Evolutionary conservation across 257 asterid species (phyloP).

Genomic region (Gentiana macrophylla): DNA sequence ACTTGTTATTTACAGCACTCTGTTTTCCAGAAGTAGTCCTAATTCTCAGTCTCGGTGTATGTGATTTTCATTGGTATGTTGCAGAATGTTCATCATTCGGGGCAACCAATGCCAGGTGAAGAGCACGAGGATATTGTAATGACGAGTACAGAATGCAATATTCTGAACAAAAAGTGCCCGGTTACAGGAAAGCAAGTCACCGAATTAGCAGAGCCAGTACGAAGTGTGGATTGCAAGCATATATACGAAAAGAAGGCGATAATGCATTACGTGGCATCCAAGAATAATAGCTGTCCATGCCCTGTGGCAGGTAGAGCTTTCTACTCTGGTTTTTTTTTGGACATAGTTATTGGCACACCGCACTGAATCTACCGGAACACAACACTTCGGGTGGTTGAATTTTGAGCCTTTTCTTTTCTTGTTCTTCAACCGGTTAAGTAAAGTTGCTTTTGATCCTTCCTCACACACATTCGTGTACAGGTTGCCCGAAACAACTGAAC

Average conservation of each 20-base stretch:
- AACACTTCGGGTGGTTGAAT: too few relatives aligned
- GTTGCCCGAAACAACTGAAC: slow-evolving; percentile 55
- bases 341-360: too few relatives aligned
- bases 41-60: neutral
- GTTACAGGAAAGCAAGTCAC: slow-evolving; percentile 72
- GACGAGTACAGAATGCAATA: slow-evolving; percentile 65
- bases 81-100: slow-evolving; percentile 92
- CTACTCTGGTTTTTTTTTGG: neutral
- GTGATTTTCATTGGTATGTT: slow-evolving; percentile 13
- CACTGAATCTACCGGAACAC: too few relatives aligned
- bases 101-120: slow-evolving; percentile 94
- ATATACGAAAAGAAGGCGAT: slow-evolving; percentile 59
- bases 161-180: slow-evolving; percentile 66
- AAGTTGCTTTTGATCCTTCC: neutral
- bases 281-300: slow-evolving; percentile 32
- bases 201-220: slow-evolving; percentile 68
- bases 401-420: neutral
- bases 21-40: neutral
- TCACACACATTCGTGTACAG: slow-evolving; percentile 25
- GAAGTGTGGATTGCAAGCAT: slow-evolving; percentile 95
- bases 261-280: slow-evolving; percentile 42
- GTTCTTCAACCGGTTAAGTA: neutral
- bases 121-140: slow-evolving; percentile 92
- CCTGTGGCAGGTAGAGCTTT: slow-evolving; percentile 61
- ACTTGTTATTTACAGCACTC: too few relatives aligned